phyloP scores from a whole-genome alignment of 2,329 filamentous ascomycete genomes.

The Magnaporthales sp. region DNA sequence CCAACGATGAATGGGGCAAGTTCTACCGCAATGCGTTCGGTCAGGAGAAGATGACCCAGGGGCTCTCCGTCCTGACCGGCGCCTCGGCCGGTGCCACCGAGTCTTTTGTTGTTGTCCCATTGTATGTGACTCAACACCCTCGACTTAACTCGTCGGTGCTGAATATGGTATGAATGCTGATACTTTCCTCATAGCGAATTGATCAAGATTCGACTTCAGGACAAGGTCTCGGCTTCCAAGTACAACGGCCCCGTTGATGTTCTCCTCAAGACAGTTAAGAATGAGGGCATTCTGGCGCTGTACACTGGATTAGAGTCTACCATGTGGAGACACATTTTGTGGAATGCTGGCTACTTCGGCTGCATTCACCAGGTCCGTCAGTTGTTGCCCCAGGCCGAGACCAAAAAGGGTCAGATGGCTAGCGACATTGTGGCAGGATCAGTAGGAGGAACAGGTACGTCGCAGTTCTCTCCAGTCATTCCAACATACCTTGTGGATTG shows the following conservation, averaged over 20 bases:
- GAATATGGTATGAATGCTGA: not conserved
- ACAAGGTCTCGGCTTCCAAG: constrained; percentile 84
- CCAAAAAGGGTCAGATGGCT: constrained; percentile 70
- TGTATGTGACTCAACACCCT: constrained; percentile 25
- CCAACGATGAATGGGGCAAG: constrained; percentile 97
- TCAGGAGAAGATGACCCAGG: constrained; percentile 79
- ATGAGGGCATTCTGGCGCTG: constrained; percentile 60
- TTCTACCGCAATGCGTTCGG: constrained; percentile 87
- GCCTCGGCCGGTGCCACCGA: constrained; percentile 93
- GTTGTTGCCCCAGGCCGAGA: constrained; percentile 71
- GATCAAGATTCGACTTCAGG: constrained; percentile 96
- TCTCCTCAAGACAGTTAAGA: constrained; percentile 54
- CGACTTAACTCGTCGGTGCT: not conserved
- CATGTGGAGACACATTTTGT: constrained; percentile 79
- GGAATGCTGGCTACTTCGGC: constrained; percentile 96
- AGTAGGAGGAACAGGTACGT: constrained; percentile 10
- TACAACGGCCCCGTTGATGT: constrained; percentile 78
- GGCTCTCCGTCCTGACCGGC: constrained; percentile 84
- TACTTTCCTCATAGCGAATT: constrained; percentile 48
- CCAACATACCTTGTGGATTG: not conserved
- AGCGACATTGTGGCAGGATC: constrained; percentile 82
- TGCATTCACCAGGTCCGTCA: constrained; percentile 95
- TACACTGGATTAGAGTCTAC: constrained; percentile 98
- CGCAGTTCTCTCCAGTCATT: not conserved
- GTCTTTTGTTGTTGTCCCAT: constrained; percentile 88